These are phyloP conservation scores for Rhytidiadelphus loreus DNA, from an alignment of 225 moss, liverwort and hornwort genomes.

Conservation along the genomic window DNA sequence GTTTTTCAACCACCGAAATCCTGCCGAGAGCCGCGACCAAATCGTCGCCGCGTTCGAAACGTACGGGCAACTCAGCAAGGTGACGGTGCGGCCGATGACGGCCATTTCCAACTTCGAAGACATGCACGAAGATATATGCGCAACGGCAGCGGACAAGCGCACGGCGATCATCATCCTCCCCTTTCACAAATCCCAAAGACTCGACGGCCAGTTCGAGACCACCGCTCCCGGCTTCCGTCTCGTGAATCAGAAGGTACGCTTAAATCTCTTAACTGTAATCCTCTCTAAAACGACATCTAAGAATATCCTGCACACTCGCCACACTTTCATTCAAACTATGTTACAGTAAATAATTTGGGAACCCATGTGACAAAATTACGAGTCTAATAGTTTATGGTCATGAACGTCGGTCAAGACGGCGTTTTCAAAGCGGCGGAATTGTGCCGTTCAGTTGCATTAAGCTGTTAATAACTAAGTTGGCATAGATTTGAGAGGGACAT, in stretches of 20 bases:
- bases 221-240: constrained; percentile 27
- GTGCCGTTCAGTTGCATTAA: neutral
- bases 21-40: constrained; percentile 15
- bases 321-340: neutral
- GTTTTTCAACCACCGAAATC: constrained; percentile 16
- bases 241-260: constrained; percentile 39
- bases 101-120: constrained; percentile 69
- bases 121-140: constrained; percentile 81
- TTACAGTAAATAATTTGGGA: neutral
- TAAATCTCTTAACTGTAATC: neutral
- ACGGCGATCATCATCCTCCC: constrained; percentile 57
- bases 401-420: neutral
- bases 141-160: constrained; percentile 60
- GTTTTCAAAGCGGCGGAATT: neutral
- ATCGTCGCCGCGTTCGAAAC: constrained; percentile 49
- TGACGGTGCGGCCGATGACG: constrained; percentile 56
- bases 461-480: too few relatives aligned
- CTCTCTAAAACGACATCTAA: neutral
- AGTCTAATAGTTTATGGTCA: neutral
- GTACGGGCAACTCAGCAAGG: constrained; percentile 41
- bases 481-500: neutral
- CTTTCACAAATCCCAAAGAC: constrained; percentile 48
- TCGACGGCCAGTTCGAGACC: constrained; percentile 47
- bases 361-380: neutral
- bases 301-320: neutral